Evolutionary conservation across 2,329 filamentous ascomycete species (phyloP).

Genomic region (Fusarium miscanthi): DNA sequence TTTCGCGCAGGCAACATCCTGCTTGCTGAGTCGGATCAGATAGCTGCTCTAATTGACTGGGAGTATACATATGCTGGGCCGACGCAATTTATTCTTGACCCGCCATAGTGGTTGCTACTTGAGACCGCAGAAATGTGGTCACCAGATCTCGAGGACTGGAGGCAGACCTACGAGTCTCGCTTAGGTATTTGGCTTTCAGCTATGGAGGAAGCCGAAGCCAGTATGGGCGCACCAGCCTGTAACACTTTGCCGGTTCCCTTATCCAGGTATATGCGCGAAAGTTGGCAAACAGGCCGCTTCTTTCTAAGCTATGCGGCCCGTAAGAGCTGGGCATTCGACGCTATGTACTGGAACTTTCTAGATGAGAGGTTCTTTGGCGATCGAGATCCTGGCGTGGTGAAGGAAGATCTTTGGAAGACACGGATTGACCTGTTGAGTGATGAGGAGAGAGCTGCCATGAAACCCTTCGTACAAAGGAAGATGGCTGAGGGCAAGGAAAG

Average conservation of each 20-base stretch:
- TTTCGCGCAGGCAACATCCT: slow-evolving; percentile 39
- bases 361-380: slow-evolving; percentile 42
- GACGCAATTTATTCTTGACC: not conserved
- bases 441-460: slow-evolving; percentile 44
- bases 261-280: slow-evolving; percentile 51
- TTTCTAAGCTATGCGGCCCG: not conserved
- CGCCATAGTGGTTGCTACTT: not conserved
- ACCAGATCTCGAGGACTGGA: not conserved
- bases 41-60: not conserved
- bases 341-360: not conserved
- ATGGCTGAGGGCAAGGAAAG: slow-evolving; percentile 45
- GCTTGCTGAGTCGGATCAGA: not conserved
- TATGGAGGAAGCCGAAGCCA: not conserved
- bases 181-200: not conserved
- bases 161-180: not conserved
- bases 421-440: slow-evolving; percentile 45
- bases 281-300: not conserved
- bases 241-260: slow-evolving; percentile 23
- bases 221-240: not conserved
- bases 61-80: not conserved
- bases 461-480: slow-evolving; percentile 48
- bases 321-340: not conserved
- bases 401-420: slow-evolving; percentile 44
- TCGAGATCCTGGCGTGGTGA: slow-evolving; percentile 7
- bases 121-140: not conserved